Evolutionary conservation across 2,329 filamentous ascomycete genomes (phyloP), one percentile per base, ranked within the genome.

Genomic region (Penicillium sp.): DNA sequence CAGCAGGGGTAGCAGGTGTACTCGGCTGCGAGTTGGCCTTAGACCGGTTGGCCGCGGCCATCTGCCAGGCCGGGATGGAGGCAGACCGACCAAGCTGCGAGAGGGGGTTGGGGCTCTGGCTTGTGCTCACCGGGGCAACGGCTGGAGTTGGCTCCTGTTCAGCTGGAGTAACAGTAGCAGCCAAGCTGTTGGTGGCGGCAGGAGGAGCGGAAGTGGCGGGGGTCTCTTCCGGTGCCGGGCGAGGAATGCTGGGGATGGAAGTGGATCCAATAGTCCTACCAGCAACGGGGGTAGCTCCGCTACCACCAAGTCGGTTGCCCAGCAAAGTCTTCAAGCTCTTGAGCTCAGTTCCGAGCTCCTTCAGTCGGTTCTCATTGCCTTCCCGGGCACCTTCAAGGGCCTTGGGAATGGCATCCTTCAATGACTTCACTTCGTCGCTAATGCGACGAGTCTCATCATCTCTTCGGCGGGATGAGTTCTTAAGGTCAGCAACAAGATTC

Each of bases 301-400:
- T 63, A 56, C 68, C 72, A 60, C 78, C 77, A 44, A 88, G 80
- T 43, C 86, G 78, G 72, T 87, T 88, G 34, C 81, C 81, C 50
- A 99, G 85, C 52, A 99, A 81, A 2, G 90, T 90, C 82, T 97
- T 97, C 68, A 99, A 79, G 72, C 92, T 97, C 79, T 90, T 91
- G 67, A 99, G 81, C 76, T 99, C 94, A 7, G 82, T 84, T 64
- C 90, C 90, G 64, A 99, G 84, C 67, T 97, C 94, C 74, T 87
- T 89, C 57, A 99, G 79, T 48, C 92, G 84, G 63, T 81, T 84
- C 70, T 97, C 92, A 27, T 90, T 91, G 53, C 86, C 82, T 60
- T 93, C 90, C 76, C 93, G 93, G 70, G 97, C 91, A 52, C 88
- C 89, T 62, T 94, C 87, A 68, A 99, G 84, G 2, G 92, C 92